Evolutionary conservation across 2,329 filamentous ascomycete species (phyloP).

Genomic region (Monilinia fructicola): DNA sequence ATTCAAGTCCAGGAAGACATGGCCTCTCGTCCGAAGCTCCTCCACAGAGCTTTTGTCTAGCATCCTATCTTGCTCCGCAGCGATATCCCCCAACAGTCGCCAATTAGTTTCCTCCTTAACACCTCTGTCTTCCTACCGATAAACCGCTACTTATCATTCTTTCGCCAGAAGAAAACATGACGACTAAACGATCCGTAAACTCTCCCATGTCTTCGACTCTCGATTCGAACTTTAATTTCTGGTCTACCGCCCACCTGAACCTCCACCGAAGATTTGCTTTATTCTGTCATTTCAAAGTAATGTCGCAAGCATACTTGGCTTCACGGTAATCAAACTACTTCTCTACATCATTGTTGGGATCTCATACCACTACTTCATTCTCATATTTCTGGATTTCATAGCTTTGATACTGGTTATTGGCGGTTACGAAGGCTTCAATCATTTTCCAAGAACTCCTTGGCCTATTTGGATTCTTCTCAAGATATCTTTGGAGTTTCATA

Average conservation of each 20-base stretch:
- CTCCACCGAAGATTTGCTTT: background rate
- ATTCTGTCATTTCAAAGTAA: background rate
- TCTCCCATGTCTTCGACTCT: background rate
- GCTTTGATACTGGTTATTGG: too few species aligned
- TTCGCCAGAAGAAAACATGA: background rate
- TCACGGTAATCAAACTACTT: too few species aligned
- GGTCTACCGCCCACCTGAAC: background rate
- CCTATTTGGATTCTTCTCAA: too few species aligned
- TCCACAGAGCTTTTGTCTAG: background rate
- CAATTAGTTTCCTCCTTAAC: background rate
- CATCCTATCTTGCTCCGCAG: background rate
- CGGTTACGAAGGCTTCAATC: too few species aligned
- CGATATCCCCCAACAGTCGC: background rate
- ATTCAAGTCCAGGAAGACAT: background rate
- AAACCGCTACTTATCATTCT: background rate
- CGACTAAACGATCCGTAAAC: background rate
- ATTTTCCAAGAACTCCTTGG: too few species aligned
- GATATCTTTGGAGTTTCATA: too few species aligned
- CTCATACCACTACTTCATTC: background rate
- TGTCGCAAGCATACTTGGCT: background rate
- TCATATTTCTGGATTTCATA: too few species aligned
- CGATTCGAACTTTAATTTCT: conserved; percentile 1
- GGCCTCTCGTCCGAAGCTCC: background rate
- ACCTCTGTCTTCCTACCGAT: background rate
- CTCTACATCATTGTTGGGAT: background rate